Evolutionary conservation across 352 stramenopile genomes (phyloP), one percentile per base, ranked within the genome.

Genomic region (Globisporangium irregulare): DNA sequence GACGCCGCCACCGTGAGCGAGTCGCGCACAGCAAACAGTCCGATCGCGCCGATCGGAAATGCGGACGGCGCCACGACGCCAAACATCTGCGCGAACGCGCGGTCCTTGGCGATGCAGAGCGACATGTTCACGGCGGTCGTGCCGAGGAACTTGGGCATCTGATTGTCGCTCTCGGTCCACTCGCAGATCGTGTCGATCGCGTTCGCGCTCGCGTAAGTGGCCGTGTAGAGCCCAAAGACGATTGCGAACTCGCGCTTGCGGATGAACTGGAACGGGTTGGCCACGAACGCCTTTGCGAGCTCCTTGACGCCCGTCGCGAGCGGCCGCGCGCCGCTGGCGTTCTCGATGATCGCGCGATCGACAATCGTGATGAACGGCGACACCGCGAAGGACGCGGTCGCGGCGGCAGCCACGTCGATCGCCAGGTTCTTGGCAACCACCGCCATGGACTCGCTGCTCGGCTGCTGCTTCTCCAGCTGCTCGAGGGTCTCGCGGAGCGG

Each of bases 71-170:
- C 81, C 57, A 91, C 90, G 54, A 93, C 86, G 25, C 92, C 92
- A 68, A 97, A 97, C 92, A 97, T 97, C 41, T 83, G 82, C 46
- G 92, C 89, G 67, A 97, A 97, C n/a, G 87, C 89, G 65, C 86
- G 89, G 66, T 97, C 92, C 70, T 97, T 98, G 68, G 88, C 86
- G 60, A 98, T 95, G 66, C 88, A 95, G 54, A 95, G 78, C 64
- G 85, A 88, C 86, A 98, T 96, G 76, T 98, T 98, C 65, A 97
- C 92, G 6, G 86, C 78, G 4, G 91, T 97, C 24, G 89, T 96
- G 68, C 78, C 78, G 38, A 96, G 55, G 68, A 98, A 97, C 78
- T 97, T 96, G 67, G 92, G 91, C 79, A 91, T 86, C 67, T 93
- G 84, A 69, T 73, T 91, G 76, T 97, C 86, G 22, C 64, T 72